Conservation (phyloP, 768 basidiomycete genomes). For the Hortiboletus flavorubellus region DNA sequence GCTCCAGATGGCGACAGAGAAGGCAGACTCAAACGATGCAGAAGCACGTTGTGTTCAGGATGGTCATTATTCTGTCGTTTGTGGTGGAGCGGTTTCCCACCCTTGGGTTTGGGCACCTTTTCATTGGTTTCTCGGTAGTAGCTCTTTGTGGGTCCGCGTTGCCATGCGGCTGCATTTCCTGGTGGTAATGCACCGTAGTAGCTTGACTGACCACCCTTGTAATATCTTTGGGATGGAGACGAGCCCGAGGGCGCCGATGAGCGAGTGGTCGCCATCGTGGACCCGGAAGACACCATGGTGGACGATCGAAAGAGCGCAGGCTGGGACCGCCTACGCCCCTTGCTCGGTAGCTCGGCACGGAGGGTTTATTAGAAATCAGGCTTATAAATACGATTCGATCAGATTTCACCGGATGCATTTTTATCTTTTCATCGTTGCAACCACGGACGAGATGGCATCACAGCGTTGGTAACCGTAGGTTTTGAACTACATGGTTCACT, state of each 20-base stretch:
- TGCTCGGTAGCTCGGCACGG: neutral
- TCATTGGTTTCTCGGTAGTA: neutral
- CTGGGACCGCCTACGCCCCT: neutral
- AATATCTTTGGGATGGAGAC: neutral
- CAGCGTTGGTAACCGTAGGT: neutral
- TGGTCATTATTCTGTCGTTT: neutral
- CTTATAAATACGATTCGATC: neutral
- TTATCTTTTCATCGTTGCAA: neutral
- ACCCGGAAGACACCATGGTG: conserved; percentile 1
- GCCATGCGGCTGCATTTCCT: neutral
- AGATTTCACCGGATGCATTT: too few relatives aligned
- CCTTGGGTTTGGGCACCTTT: conserved; percentile 4
- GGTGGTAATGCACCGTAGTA: neutral
- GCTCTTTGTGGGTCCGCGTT: neutral
- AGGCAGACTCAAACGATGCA: conserved; percentile 17
- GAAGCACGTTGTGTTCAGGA: conserved; percentile 2
- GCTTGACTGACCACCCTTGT: conserved; percentile 1
- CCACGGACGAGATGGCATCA: neutral
- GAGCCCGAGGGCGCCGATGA: neutral
- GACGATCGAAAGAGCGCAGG: neutral
- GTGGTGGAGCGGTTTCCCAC: conserved; percentile 1
- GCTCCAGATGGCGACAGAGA: conserved; percentile 5
- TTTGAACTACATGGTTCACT: too few relatives aligned
- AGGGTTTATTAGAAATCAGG: conserved; percentile 6
- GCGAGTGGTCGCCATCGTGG: neutral